Percentiles rank a stretch among this genome's conserved stretches.
These are phyloP conservation scores for Mortierella hygrophila DNA, from an alignment of 192 early-diverging fungal genomes.

Conservation along the genomic window DNA sequence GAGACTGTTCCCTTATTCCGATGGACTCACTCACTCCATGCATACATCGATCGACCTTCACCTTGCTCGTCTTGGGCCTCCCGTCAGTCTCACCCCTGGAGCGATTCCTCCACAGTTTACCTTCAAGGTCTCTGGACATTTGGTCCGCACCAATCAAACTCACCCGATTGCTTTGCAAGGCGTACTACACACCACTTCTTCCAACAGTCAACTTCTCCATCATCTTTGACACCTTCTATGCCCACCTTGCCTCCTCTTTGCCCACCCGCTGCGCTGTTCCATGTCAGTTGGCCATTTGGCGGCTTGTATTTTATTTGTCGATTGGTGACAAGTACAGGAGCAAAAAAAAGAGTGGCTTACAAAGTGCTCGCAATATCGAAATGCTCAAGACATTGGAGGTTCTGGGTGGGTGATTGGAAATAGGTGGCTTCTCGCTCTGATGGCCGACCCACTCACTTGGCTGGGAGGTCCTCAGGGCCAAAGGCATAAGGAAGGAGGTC, in stretches of 20 bases:
- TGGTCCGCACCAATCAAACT: conserved; percentile 1
- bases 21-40: no score
- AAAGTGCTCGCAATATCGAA: background rate
- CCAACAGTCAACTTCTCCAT: background rate
- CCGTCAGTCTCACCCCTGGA: background rate
- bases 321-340: background rate
- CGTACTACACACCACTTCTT: background rate
- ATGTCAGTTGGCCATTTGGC: background rate
- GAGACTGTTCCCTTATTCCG: background rate
- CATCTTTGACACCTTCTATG: background rate
- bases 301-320: background rate
- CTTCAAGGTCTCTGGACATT: background rate
- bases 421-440: background rate
- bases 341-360: background rate
- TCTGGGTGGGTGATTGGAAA: background rate
- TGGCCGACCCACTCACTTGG: conserved; percentile 8
- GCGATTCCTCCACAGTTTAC: background rate
- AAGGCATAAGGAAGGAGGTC: conserved; percentile 50
- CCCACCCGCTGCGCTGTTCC: background rate
- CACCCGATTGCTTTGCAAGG: conserved; percentile 3
- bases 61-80: background rate
- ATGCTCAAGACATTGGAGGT: background rate
- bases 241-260: background rate
- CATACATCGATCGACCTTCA: no score
- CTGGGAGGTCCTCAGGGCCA: conserved; percentile 48